Evolutionary conservation across 768 basidiomycete genomes (phyloP).

Genomic region (Boletus reticulatus): DNA sequence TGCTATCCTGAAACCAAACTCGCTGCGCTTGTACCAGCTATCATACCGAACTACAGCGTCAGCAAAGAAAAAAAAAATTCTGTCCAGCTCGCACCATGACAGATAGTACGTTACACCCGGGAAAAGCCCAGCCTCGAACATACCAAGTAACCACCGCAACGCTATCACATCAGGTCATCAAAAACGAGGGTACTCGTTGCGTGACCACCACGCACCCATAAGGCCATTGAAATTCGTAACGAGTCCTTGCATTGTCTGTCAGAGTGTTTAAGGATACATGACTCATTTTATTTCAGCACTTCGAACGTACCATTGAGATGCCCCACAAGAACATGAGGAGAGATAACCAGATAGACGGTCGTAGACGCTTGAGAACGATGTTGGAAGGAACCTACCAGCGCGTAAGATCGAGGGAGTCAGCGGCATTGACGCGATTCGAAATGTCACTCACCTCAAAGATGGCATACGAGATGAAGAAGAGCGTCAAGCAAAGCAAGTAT

Average conservation of each 20-base stretch:
- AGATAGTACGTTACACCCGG: conserved; percentile 65
- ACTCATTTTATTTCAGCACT: neutral
- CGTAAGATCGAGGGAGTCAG: neutral
- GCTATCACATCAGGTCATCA: conserved; percentile 33
- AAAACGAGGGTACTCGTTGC: neutral
- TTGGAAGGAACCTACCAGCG: conserved; percentile 59
- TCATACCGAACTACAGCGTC: conserved; percentile 29
- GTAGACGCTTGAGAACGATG: conserved; percentile 65
- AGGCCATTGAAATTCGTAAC: conserved; percentile 68
- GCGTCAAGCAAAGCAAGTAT: conserved; percentile 60
- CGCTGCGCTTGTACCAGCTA: conserved; percentile 67
- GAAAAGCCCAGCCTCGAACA: conserved; percentile 55
- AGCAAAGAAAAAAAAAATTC: conserved; percentile 23
- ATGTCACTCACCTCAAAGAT: conserved; percentile 55
- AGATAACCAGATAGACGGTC: conserved; percentile 78
- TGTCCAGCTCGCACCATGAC: conserved; percentile 51
- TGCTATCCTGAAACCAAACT: conserved; percentile 65
- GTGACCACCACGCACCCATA: conserved; percentile 44
- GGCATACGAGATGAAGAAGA: conserved; percentile 63
- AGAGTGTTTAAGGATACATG: too few relatives aligned
- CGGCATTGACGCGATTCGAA: neutral
- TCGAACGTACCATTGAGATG: conserved; percentile 58
- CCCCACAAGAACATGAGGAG: conserved; percentile 74
- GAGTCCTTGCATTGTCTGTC: conserved; percentile 69
- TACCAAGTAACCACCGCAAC: conserved; percentile 69